Evolutionary conservation across 768 basidiomycete genomes (phyloP).

Genomic region (Suillus weaverae): DNA sequence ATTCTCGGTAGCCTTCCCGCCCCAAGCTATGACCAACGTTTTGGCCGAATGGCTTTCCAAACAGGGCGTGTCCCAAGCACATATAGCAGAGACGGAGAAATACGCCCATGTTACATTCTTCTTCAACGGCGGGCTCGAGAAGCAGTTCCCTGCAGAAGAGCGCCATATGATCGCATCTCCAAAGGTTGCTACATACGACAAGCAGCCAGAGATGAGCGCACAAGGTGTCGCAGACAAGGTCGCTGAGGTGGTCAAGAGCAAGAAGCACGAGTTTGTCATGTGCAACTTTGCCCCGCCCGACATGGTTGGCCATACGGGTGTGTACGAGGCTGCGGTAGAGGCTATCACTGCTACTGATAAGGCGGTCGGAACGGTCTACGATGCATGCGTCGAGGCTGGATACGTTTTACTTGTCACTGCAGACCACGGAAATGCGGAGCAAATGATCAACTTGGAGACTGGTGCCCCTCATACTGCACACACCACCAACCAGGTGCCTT

Average conservation of each 20-base stretch:
- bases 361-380: slow-evolving; percentile 84
- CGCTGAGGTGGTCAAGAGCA: slow-evolving; percentile 73
- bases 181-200: slow-evolving; percentile 93
- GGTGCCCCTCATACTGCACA: slow-evolving; percentile 91
- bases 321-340: slow-evolving; percentile 86
- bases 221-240: slow-evolving; percentile 90
- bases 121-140: slow-evolving; percentile 96
- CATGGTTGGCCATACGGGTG: slow-evolving; percentile 96
- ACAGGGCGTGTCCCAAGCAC: slow-evolving; percentile 79
- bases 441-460: slow-evolving; percentile 84
- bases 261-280: slow-evolving; percentile 87
- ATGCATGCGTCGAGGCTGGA: slow-evolving; percentile 81
- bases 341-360: slow-evolving; percentile 88
- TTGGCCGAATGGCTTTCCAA: slow-evolving; percentile 89
- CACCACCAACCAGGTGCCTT: slow-evolving; percentile 84
- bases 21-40: slow-evolving; percentile 90
- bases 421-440: slow-evolving; percentile 95
- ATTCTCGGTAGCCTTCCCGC: slow-evolving; percentile 91
- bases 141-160: slow-evolving; percentile 82
- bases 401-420: slow-evolving; percentile 88
- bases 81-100: slow-evolving; percentile 97
- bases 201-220: slow-evolving; percentile 87
- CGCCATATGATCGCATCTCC: slow-evolving; percentile 89
- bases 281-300: slow-evolving; percentile 98
- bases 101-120: slow-evolving; percentile 98